These are phyloP conservation scores for Endocalyx cinctus DNA, from an alignment of 2,329 filamentous ascomycete species.

Conservation along the genomic window DNA sequence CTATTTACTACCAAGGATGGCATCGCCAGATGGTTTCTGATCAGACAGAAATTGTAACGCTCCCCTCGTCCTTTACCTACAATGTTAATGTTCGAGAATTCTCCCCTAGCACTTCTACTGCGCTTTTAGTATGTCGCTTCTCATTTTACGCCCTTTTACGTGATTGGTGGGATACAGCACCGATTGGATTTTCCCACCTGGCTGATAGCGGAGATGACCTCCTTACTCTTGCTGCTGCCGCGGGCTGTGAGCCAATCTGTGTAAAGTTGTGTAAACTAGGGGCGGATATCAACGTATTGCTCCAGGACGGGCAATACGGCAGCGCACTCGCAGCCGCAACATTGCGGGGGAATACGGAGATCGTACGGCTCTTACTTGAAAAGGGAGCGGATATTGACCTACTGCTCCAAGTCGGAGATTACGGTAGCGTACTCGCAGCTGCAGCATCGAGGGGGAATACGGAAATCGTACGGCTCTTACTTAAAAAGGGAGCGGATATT, in stretches of 20 bases:
- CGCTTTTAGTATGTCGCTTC: constrained; percentile 3
- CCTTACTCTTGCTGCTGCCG: constrained; percentile 2
- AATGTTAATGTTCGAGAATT: neutral
- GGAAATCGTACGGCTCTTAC: neutral
- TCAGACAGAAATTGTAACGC: too few species aligned
- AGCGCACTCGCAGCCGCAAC: neutral
- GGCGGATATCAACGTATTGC: neutral
- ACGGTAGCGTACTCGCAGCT: constrained; percentile 3
- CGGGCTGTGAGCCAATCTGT: constrained; percentile 3
- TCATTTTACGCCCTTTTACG: constrained; percentile 4
- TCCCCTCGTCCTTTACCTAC: neutral
- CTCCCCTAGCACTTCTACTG: constrained; percentile 1
- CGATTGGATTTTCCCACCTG: neutral
- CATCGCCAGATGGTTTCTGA: neutral
- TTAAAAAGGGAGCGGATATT: constrained; percentile 4
- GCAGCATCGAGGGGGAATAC: too few species aligned
- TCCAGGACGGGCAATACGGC: neutral
- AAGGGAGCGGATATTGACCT: constrained; percentile 6
- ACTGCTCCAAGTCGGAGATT: neutral
- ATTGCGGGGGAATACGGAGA: neutral
- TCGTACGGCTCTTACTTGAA: neutral
- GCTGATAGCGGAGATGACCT: neutral
- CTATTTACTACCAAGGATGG: constrained; percentile 6
- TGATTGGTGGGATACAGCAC: constrained; percentile 4
- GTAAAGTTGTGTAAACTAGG: constrained; percentile 1